Evolutionary conservation across 2,329 filamentous ascomycete genomes (phyloP).

Genomic region (Bipolaris cookei): DNA sequence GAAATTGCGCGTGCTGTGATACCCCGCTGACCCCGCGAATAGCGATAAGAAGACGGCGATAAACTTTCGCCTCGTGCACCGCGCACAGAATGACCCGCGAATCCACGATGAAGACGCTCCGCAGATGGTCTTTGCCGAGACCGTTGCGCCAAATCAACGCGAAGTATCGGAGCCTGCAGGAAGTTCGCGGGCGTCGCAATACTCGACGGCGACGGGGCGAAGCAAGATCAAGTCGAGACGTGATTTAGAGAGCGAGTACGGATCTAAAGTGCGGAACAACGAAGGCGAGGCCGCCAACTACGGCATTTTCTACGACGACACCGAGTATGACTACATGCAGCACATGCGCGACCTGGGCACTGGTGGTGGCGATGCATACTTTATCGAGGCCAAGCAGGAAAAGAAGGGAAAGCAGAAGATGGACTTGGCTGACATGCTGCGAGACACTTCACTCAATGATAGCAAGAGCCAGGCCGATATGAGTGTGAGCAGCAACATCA

Average conservation of each 20-base stretch:
- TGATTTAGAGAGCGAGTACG: conserved; percentile 79
- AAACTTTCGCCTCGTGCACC: conserved; percentile 93
- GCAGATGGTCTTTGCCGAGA: conserved; percentile 85
- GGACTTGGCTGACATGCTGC: conserved; percentile 81
- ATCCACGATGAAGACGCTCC: conserved; percentile 91
- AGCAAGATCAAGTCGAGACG: conserved; percentile 70
- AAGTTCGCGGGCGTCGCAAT: conserved; percentile 53
- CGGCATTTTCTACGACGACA: conserved; percentile 94
- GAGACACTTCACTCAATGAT: conserved; percentile 54
- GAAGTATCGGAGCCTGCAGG: conserved; percentile 50
- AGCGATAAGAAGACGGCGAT: conserved; percentile 90
- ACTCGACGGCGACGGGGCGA: conserved; percentile 49
- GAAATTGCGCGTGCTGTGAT: background rate
- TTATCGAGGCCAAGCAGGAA: conserved; percentile 74
- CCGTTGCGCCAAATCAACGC: conserved; percentile 52
- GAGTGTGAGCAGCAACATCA: conserved; percentile 53
- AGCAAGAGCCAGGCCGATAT: conserved; percentile 50
- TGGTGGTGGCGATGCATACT: conserved; percentile 73
- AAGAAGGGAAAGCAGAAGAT: conserved; percentile 76
- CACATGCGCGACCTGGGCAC: conserved; percentile 84
- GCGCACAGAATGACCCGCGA: conserved; percentile 94
- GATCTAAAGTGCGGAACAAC: conserved; percentile 76
- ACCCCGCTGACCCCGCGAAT: conserved; percentile 44
- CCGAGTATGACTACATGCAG: conserved; percentile 99
- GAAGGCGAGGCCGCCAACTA: conserved; percentile 96